Evolutionary conservation across 106 monocot genomes (phyloP).

Genomic region (Dendrobium chrysotoxum): DNA sequence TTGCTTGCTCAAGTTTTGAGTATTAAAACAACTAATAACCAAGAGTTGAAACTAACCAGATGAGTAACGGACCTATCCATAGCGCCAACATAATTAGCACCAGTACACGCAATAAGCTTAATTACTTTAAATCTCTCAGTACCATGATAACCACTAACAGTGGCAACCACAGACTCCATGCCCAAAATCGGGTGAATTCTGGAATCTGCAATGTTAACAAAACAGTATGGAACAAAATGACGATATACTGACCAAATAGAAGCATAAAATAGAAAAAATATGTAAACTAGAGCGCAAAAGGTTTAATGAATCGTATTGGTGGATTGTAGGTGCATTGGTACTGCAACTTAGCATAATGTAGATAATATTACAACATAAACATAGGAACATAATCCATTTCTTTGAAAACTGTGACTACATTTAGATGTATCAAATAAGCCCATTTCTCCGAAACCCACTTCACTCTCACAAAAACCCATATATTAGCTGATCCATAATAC

Average conservation of each 20-base stretch:
- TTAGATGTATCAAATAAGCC: background rate
- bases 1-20: background rate
- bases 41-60: constrained; percentile 42
- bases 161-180: constrained; percentile 71
- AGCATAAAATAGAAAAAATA: background rate
- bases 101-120: constrained; percentile 71
- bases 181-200: constrained; percentile 24
- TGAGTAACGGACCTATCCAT: constrained; percentile 77
- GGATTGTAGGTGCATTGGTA: background rate
- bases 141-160: constrained; percentile 92
- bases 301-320: background rate
- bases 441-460: background rate
- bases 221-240: background rate
- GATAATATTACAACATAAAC: background rate
- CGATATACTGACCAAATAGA: background rate
- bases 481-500: too few relatives aligned
- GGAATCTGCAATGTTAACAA: background rate
- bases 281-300: background rate
- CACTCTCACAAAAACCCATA: background rate
- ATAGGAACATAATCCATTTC: background rate
- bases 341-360: background rate
- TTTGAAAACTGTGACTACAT: background rate
- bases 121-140: constrained; percentile 69
- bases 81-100: constrained; percentile 76
- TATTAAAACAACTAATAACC: background rate